Evolutionary conservation across 2,329 filamentous ascomycete genomes (phyloP), one percentile per base, ranked within the genome.

Genomic region (Niveomyces coronatus): DNA sequence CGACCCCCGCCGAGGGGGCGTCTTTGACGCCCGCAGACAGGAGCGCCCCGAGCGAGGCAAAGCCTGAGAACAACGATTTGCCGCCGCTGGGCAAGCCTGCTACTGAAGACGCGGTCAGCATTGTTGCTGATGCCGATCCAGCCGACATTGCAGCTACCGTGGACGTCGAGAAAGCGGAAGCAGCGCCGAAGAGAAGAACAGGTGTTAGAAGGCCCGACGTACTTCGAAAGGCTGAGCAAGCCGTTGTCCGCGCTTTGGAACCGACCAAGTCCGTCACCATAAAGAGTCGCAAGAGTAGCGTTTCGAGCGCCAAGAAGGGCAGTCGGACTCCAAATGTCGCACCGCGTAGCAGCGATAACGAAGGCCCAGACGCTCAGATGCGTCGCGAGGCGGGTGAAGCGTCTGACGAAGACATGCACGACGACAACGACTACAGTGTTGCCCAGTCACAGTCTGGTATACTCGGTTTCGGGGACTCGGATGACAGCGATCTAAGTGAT

Each of bases 401-500:
- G n/a, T 41, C 45, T 5, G 55, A 57, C 24, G 57, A 61, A 8
- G 63, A 66, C 42, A 69, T 65, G 65, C 63, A 63, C 36, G 66
- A 70, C 17, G 61, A 47, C 1, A 57, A 53, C 16, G 14, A n/a
- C 18, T 8, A 20, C 6, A 26, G n/a, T n/a, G n/a, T n/a, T 13
- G 55, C 50, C 9, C 49, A 51, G 13, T 42, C 32, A 6, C 45
- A 39, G 9, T 45, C 27, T 9, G 31, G 29, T n/a, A 24, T 24
- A 7, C 26, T 38, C 3, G 35, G 30, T 13, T 35, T 42, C 10
- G 23, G 36, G 8, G 36, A 81, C 43, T 79, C 71, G 28, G 78
- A 82, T 44, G 76, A 81, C 39, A 82, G 77, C 50, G 79, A 82
- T 44, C 62, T 83, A 0, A 82, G 76, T 37, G 79, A 83, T 44